These are phyloP conservation scores for Colletotrichum higginsianum DNA, from an alignment of 2,329 filamentous ascomycete genomes.

Conservation along the genomic window DNA sequence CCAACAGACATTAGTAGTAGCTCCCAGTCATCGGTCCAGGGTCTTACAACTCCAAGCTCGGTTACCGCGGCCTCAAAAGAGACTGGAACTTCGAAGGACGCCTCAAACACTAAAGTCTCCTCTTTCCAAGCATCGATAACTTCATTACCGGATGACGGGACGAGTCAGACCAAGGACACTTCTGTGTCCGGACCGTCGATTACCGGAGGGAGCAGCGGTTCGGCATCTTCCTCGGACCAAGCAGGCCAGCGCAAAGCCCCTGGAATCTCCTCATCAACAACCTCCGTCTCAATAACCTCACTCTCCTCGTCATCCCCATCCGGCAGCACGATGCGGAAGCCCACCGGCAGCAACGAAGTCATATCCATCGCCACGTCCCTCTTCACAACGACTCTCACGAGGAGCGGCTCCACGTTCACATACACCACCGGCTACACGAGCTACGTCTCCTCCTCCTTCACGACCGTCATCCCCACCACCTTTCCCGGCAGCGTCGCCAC, in stretches of 20 bases:
- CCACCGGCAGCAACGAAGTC: background rate
- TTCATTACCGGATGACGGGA: background rate
- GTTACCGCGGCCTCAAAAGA: background rate
- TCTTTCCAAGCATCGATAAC: background rate
- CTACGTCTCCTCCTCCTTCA: background rate
- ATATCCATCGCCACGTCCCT: slow-evolving; percentile 6
- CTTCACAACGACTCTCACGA: slow-evolving; percentile 27
- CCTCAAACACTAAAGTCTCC: background rate
- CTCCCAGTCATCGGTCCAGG: background rate
- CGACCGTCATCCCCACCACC: slow-evolving; percentile 5
- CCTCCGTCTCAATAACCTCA: background rate
- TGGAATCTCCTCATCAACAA: background rate
- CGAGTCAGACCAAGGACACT: background rate
- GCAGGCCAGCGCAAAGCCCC: background rate
- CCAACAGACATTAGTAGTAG: background rate
- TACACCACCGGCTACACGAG: slow-evolving; percentile 7
- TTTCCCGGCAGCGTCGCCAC: slow-evolving; percentile 2
- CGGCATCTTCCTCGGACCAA: background rate
- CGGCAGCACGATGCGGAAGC: background rate
- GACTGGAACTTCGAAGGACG: background rate
- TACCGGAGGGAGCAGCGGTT: background rate
- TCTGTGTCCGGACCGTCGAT: background rate
- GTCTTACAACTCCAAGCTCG: background rate
- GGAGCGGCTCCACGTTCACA: background rate
- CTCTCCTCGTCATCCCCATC: background rate